Evolutionary conservation across 2,329 filamentous ascomycete species (phyloP), one percentile per base, ranked within the genome.

Genomic region (Ascochyta pisi): DNA sequence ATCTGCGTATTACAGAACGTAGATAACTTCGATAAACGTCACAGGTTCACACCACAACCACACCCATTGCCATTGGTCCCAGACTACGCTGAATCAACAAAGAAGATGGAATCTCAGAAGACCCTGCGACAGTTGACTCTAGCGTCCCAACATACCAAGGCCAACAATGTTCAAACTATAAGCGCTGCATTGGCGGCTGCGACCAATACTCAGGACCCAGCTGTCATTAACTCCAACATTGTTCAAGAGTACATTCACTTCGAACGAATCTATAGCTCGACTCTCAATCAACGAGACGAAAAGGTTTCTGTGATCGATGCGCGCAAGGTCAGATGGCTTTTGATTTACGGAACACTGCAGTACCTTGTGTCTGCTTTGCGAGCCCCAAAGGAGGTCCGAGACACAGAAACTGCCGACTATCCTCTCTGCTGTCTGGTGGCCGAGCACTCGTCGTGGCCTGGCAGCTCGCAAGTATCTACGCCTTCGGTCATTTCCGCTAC

Each of bases 301-400:
- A 86, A 84, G 66, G 70, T 88, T 1, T 82, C 84, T 0, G 76
- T 86, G 10, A 78, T 82, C 8, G 90, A 94, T 60, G 89, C 86
- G 1, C 85, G 91, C 37, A 93, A 92, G 73, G 84, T 92, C 15
- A 83, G 90, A 35, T 95, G 90, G 90, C 84, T 93, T 27, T 70
- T 93, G 33, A 82, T 94, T 6, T 94, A 94, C 66, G 83, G 86
- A 16, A 82, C 86, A 3, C 83, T 91, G 53, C 91, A 95, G 70
- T 87, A 86, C n/a, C 81, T 95, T 1, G 82, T 84, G 9, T 85
- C 84, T 49, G 86, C 86, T 34, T 88, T 85, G 0, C 78, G 83
- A 31, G 79, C 84, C 0, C 87, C 90, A 0, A 69, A 78, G 5
- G 85, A 90, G 64, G 86, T 91, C 26, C 79, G 80, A 15, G 84